phyloP scores from a whole-genome alignment of 2,329 filamentous ascomycete species.

The Uncinocarpus reesii region DNA sequence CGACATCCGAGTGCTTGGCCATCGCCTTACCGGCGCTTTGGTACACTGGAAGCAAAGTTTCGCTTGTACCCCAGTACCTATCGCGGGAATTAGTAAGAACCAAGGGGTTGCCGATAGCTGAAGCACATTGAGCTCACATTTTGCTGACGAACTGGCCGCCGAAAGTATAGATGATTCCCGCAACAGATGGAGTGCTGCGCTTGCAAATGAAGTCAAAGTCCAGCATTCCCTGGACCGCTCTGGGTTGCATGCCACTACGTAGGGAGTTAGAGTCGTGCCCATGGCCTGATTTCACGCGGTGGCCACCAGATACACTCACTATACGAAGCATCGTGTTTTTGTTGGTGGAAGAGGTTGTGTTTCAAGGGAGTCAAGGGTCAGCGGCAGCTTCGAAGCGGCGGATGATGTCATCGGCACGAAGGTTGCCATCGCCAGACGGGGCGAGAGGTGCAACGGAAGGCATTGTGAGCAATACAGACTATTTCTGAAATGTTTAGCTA shows the following conservation, averaged over 20 bases:
- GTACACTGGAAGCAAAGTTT: constrained; percentile 97
- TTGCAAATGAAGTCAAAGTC: constrained; percentile 99
- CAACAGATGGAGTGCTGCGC: constrained; percentile 87
- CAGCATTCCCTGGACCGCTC: constrained; percentile 84
- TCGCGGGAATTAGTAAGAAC: constrained; percentile 11
- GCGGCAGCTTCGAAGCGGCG: constrained; percentile 84
- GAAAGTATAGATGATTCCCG: constrained; percentile 99
- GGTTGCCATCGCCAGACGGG: constrained; percentile 41
- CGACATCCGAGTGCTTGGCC: constrained; percentile 91
- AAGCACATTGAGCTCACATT: constrained; percentile 53
- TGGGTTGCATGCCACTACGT: constrained; percentile 77
- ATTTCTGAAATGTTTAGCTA: background rate
- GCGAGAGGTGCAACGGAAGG: constrained; percentile 42
- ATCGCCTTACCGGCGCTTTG: constrained; percentile 87
- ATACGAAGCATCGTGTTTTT: constrained; percentile 99
- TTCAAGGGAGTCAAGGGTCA: constrained; percentile 79
- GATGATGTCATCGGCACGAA: constrained; percentile 96
- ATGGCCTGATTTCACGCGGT: too few relatives aligned
- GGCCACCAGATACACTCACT: too few relatives aligned
- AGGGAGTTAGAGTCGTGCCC: background rate
- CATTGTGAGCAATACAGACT: constrained; percentile 36
- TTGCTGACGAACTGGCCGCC: constrained; percentile 99
- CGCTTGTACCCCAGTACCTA: constrained; percentile 97
- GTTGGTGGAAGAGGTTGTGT: constrained; percentile 92
- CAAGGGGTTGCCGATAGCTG: background rate